A percentile compares a stretch with the other conserved stretches of the same genome.
Evolutionary conservation across 805 yeast genomes (phyloP).

Genomic region (Spathaspora passalidarum): DNA sequence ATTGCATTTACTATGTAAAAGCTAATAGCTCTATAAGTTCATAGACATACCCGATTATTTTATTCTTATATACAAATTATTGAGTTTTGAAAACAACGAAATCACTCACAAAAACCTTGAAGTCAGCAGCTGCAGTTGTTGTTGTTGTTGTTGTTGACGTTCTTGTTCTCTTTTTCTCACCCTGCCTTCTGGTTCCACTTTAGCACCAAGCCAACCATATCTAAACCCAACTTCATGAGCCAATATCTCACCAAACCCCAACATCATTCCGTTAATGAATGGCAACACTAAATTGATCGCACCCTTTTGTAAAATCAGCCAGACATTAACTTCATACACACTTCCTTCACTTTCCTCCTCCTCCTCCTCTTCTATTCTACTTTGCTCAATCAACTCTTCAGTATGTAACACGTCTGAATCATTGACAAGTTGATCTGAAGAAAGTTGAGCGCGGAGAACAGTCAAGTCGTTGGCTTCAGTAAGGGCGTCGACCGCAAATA

Average conservation of each 20-base stretch:
- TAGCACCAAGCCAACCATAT: conserved; percentile 73
- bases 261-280: conserved; percentile 89
- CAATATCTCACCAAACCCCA: conserved; percentile 91
- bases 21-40: too few species aligned
- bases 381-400: conserved; percentile 20
- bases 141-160: background rate
- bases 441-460: conserved; percentile 22
- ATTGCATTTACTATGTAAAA: too few species aligned
- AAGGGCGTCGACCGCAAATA: conserved; percentile 7
- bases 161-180: conserved; percentile 17
- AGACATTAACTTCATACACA: conserved; percentile 20
- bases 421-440: conserved; percentile 29
- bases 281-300: conserved; percentile 81
- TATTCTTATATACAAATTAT: background rate
- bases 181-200: conserved; percentile 45
- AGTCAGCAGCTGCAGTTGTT: background rate
- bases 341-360: conserved; percentile 9
- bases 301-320: conserved; percentile 45
- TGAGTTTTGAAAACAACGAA: background rate
- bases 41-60: background rate
- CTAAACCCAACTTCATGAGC: conserved; percentile 90
- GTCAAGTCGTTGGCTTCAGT: conserved; percentile 19
- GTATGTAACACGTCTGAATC: conserved; percentile 25
- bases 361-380: conserved; percentile 15
- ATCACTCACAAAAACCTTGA: conserved; percentile 15